Evolutionary conservation across 2,329 filamentous ascomycete species (phyloP).

Genomic region (Aspergillus oerlinghausenensis): DNA sequence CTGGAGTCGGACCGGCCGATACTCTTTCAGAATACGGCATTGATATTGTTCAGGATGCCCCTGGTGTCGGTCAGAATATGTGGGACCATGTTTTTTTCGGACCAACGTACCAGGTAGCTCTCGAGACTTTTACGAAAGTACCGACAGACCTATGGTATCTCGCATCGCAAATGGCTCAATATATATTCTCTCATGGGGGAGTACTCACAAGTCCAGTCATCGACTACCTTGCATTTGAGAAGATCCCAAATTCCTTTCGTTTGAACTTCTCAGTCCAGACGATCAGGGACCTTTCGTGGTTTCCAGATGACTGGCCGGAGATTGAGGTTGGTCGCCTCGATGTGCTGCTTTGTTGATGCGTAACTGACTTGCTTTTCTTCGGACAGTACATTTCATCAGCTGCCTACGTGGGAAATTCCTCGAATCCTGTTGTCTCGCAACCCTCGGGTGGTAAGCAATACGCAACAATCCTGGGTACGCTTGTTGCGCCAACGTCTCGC

Average conservation of each 20-base stretch:
- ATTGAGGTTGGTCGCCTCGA: slow-evolving; percentile 22
- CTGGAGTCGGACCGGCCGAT: slow-evolving; percentile 43
- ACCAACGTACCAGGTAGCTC: slow-evolving; percentile 23
- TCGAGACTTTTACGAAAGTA: slow-evolving; percentile 20
- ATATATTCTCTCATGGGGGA: slow-evolving; percentile 17
- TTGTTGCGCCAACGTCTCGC: slow-evolving; percentile 39
- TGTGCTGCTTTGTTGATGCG: not conserved
- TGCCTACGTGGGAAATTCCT: slow-evolving; percentile 26
- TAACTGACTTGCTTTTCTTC: not conserved
- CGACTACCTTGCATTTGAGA: slow-evolving; percentile 32
- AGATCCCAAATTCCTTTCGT: slow-evolving; percentile 21
- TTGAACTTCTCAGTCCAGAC: slow-evolving; percentile 14
- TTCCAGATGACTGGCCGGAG: slow-evolving; percentile 37
- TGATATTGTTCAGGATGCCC: slow-evolving; percentile 22
- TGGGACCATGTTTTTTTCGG: slow-evolving; percentile 32
- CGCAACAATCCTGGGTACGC: slow-evolving; percentile 20
- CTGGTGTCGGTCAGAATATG: slow-evolving; percentile 37
- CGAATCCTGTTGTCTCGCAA: slow-evolving; percentile 19
- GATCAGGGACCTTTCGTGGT: slow-evolving; percentile 20
- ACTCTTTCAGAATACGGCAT: slow-evolving; percentile 22
- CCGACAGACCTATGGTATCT: slow-evolving; percentile 13
- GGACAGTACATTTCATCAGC: slow-evolving; percentile 24
- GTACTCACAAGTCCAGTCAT: slow-evolving; percentile 25
- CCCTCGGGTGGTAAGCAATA: slow-evolving; percentile 22
- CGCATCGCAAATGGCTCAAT: slow-evolving; percentile 11